Conservation (phyloP, 2,329 filamentous ascomycete genomes). For the Calonectria henricotiae region DNA sequence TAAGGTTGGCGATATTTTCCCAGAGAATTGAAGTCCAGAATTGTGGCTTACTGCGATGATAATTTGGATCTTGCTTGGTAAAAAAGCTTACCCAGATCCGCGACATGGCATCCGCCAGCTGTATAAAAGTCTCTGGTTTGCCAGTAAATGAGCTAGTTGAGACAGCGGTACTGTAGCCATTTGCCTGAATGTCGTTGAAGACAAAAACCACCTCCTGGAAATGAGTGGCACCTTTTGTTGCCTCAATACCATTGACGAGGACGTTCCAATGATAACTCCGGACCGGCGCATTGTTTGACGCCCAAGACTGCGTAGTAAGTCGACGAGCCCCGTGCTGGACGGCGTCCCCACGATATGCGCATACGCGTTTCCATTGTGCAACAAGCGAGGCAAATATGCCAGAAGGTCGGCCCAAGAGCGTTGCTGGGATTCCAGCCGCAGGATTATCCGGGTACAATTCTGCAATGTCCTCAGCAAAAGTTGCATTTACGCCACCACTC, state of each 20-base stretch:
- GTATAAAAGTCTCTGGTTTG: background rate
- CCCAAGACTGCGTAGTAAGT: slow-evolving; percentile 7
- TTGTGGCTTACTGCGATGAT: background rate
- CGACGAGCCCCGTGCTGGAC: background rate
- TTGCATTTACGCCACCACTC: slow-evolving; percentile 1
- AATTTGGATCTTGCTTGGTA: background rate
- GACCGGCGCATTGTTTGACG: background rate
- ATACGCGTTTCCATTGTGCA: slow-evolving; percentile 1
- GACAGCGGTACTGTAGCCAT: background rate
- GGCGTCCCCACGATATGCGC: slow-evolving; percentile 6
- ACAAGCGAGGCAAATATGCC: background rate
- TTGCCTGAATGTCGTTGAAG: slow-evolving; percentile 3
- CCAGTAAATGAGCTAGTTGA: background rate
- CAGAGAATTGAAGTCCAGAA: background rate
- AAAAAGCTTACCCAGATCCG: slow-evolving; percentile 14
- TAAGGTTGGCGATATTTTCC: background rate
- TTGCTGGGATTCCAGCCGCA: background rate
- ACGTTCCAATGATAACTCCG: slow-evolving; percentile 12
- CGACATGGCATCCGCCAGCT: background rate
- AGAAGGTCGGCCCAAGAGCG: background rate
- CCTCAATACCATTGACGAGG: slow-evolving; percentile 5
- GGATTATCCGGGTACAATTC: slow-evolving; percentile 5
- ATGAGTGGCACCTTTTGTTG: slow-evolving; percentile 1
- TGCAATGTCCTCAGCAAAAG: background rate
- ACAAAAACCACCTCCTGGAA: slow-evolving; percentile 6